phyloP scores from a whole-genome alignment of 2,329 filamentous ascomycete species.

The Calonectria naviculata region DNA sequence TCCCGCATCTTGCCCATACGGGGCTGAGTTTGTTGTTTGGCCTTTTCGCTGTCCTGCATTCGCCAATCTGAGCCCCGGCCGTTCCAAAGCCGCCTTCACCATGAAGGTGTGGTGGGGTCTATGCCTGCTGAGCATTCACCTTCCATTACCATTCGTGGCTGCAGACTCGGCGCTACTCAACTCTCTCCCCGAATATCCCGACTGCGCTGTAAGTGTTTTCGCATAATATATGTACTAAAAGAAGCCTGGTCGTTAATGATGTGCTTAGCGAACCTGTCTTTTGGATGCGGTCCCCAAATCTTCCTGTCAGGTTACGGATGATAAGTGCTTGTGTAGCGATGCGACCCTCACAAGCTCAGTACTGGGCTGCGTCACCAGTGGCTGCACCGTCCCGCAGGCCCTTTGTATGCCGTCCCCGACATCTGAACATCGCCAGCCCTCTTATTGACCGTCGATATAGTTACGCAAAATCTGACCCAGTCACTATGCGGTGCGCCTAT shows the following conservation, averaged over 20 bases:
- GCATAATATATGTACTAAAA: too few species aligned
- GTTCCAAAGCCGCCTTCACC: not conserved
- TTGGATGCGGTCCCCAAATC: not conserved
- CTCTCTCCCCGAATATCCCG: not conserved
- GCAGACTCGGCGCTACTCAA: not conserved
- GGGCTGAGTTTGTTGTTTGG: not conserved
- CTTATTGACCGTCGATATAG: not conserved
- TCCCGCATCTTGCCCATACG: not conserved
- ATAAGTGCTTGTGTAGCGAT: not conserved
- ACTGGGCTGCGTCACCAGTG: not conserved
- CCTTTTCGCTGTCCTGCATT: not conserved
- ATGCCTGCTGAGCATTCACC: not conserved
- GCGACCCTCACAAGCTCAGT: not conserved
- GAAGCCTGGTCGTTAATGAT: not conserved
- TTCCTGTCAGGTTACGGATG: not conserved
- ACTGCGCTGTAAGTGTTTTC: not conserved
- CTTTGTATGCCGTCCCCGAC: not conserved
- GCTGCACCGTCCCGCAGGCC: not conserved
- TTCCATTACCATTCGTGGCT: not conserved
- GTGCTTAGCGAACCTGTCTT: not conserved
- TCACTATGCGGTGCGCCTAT: not conserved
- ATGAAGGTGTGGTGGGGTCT: not conserved
- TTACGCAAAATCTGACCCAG: not conserved
- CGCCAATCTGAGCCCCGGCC: not conserved
- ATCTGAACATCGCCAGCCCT: not conserved